Conservation (phyloP, 192 early-diverging fungal genomes). For the Linnemannia exigua region DNA sequence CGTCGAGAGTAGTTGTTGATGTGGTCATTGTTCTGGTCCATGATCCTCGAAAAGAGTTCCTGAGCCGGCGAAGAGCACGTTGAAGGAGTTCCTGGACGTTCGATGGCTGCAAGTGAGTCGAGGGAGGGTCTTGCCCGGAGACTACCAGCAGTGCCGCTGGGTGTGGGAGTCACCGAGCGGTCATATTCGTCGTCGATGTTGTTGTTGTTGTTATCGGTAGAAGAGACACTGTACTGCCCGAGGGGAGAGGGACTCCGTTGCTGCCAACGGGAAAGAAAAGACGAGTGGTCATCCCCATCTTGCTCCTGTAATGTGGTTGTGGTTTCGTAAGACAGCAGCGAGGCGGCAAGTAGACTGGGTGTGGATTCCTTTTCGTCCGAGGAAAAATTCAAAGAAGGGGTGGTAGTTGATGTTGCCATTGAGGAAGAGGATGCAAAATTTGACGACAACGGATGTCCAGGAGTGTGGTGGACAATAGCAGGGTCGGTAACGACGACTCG, state of each 20-base stretch:
- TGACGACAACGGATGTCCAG: neutral
- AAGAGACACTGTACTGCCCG: neutral
- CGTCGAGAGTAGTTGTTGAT: neutral
- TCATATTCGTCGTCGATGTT: neutral
- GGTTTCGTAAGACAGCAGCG: neutral
- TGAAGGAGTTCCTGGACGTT: neutral
- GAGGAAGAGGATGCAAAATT: neutral
- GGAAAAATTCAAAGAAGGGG: neutral
- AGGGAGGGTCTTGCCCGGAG: neutral
- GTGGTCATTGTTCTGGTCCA: slow-evolving; percentile 16
- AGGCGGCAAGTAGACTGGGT: neutral
- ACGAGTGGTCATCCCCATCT: neutral
- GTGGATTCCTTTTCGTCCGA: neutral
- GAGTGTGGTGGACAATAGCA: neutral
- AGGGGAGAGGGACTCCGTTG: neutral
- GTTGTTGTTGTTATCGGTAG: neutral
- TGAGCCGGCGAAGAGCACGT: slow-evolving; percentile 7
- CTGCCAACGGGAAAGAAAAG: neutral
- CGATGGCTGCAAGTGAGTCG: neutral
- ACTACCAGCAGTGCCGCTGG: neutral
- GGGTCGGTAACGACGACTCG: neutral
- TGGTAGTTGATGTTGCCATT: neutral
- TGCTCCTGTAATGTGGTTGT: neutral
- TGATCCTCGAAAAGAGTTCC: slow-evolving; percentile 20
- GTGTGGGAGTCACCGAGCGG: neutral